A percentile compares a stretch with the other conserved stretches of the same genome.
These are phyloP conservation scores for Moringa oleifera DNA, from an alignment of 345 rosid genomes.

Conservation along the genomic window DNA sequence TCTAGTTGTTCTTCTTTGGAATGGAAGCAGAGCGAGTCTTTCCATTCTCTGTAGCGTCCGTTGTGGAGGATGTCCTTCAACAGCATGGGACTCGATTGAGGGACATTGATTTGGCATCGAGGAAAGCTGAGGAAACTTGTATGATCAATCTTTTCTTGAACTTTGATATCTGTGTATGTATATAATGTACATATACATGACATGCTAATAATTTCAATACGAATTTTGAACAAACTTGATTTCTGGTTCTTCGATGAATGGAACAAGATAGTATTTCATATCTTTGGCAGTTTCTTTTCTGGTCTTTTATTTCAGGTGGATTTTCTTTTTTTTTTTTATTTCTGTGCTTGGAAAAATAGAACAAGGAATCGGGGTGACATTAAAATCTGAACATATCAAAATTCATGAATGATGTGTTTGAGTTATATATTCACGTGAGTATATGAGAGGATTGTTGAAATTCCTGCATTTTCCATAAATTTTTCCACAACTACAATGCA, in stretches of 20 bases:
- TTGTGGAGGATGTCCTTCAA: conserved; percentile 75
- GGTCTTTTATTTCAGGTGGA: too few relatives aligned
- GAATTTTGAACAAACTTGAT: too few relatives aligned
- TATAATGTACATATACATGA: too few relatives aligned
- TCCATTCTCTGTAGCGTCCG: conserved; percentile 51
- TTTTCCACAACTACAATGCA: too few relatives aligned
- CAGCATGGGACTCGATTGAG: conserved; percentile 40
- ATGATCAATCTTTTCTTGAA: conserved; percentile 17
- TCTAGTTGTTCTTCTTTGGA: background rate
- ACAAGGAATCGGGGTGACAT: too few relatives aligned
- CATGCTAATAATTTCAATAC: too few relatives aligned
- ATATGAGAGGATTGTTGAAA: background rate
- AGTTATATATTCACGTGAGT: background rate
- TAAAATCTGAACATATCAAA: too few relatives aligned
- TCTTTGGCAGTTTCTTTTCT: too few relatives aligned
- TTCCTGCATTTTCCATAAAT: background rate
- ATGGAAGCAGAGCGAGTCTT: conserved; percentile 54
- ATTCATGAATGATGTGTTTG: background rate
- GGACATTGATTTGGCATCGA: conserved; percentile 41
- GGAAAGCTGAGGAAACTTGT: conserved; percentile 73
- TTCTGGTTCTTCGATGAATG: background rate
- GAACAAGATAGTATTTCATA: too few relatives aligned
- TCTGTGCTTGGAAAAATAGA: too few relatives aligned
- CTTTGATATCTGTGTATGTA: too few relatives aligned
- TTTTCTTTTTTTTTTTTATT: too few relatives aligned